phyloP scores from a whole-genome alignment of 1,284 basidiomycete species.

The Microbotryomycetes sp. region DNA sequence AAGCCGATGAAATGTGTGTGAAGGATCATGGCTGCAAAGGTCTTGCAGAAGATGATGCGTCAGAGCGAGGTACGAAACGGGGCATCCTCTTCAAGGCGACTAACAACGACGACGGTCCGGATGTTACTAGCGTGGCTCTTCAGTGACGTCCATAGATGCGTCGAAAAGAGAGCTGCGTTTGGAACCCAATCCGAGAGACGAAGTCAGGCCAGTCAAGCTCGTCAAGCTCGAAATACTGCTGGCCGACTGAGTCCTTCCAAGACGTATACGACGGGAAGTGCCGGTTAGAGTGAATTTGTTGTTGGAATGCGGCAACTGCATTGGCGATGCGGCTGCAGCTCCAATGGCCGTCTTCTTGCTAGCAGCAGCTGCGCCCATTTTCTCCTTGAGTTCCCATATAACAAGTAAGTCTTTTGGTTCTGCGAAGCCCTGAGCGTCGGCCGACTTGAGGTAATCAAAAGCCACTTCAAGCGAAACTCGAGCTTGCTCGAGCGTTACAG shows the following conservation, averaged over 20 bases:
- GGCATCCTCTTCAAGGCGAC: too few relatives aligned
- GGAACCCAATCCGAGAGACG: not conserved
- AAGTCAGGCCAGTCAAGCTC: not conserved
- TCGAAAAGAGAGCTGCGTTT: not conserved
- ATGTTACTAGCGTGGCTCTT: not conserved
- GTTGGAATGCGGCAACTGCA: not conserved
- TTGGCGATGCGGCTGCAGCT: not conserved
- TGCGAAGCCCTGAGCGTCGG: slow-evolving; percentile 15
- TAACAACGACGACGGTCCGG: too few relatives aligned
- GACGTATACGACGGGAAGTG: not conserved
- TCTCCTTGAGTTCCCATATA: slow-evolving; percentile 12
- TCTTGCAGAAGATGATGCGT: too few relatives aligned
- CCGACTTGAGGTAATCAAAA: slow-evolving; percentile 19
- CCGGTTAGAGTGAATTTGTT: not conserved
- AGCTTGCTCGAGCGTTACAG: slow-evolving; percentile 21
- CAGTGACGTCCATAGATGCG: not conserved
- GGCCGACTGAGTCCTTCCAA: not conserved
- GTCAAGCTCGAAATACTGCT: not conserved
- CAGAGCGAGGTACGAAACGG: too few relatives aligned
- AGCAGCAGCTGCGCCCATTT: not conserved
- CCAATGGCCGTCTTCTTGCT: too few relatives aligned
- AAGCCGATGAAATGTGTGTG: too few relatives aligned
- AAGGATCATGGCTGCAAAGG: too few relatives aligned
- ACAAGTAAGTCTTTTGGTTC: slow-evolving; percentile 18
- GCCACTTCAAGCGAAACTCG: slow-evolving; percentile 19